Percentiles rank a stretch among this genome's conserved stretches.
Conservation (phyloP, 2,329 filamentous ascomycete species). For the Ceratocystis diversiconidia region DNA sequence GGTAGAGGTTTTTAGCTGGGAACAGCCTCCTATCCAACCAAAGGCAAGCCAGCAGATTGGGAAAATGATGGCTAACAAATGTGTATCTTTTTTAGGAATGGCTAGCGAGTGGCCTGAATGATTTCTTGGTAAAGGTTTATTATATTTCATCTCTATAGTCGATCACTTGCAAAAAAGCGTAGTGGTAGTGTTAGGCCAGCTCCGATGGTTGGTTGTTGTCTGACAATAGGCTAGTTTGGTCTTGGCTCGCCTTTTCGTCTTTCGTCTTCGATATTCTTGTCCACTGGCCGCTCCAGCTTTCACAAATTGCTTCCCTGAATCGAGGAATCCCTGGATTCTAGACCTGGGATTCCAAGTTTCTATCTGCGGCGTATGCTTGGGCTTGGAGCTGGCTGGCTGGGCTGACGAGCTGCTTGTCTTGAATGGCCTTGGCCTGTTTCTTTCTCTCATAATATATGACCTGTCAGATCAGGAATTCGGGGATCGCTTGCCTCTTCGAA, state of each 20-base stretch:
- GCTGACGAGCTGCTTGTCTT: too few relatives aligned
- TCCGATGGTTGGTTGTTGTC: neutral
- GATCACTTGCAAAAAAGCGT: neutral
- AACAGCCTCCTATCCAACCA: neutral
- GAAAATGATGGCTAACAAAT: neutral
- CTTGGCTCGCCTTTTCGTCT: neutral
- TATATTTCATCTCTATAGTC: neutral
- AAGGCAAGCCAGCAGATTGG: neutral
- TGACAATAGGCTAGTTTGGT: neutral
- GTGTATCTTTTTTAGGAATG: neutral
- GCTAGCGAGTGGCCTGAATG: neutral
- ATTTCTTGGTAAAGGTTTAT: neutral
- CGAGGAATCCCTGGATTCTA: neutral
- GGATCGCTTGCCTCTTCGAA: too few relatives aligned
- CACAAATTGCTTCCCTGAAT: too few relatives aligned
- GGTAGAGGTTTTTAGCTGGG: neutral
- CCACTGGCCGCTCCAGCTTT: neutral
- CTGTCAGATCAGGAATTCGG: neutral
- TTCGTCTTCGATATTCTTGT: neutral
- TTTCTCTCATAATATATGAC: neutral
- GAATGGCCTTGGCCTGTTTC: too few relatives aligned
- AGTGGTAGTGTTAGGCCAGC: neutral
- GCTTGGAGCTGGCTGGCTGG: too few relatives aligned
- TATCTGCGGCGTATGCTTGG: too few relatives aligned
- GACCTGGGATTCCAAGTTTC: neutral